These are phyloP conservation scores for Onygenales sp. DNA, from an alignment of 2,329 filamentous ascomycete genomes.

Conservation along the genomic window DNA sequence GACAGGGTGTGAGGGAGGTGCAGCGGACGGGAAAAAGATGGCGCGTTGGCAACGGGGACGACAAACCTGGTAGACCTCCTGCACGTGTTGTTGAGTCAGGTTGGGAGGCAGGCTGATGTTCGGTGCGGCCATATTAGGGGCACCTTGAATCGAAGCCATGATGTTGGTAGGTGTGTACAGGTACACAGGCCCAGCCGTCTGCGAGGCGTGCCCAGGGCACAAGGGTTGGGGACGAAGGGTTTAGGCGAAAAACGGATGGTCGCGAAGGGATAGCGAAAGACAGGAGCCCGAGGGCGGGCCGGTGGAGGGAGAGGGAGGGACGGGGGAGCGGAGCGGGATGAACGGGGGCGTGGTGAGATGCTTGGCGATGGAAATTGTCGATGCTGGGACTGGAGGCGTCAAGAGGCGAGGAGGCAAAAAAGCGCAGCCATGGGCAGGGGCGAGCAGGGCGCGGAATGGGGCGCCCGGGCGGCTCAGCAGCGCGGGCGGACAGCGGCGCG, in stretches of 20 bases:
- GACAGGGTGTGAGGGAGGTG: not conserved
- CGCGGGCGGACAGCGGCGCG: constrained; percentile 17
- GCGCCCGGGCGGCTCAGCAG: not conserved
- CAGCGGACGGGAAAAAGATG: constrained; percentile 2
- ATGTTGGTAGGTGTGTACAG: constrained; percentile 14
- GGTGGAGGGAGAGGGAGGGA: constrained; percentile 10
- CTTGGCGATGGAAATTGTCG: not conserved
- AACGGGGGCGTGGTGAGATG: not conserved
- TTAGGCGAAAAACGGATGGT: not conserved
- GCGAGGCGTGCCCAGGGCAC: not conserved
- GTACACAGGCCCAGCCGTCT: not conserved
- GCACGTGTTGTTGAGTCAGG: constrained; percentile 66
- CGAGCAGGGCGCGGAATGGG: not conserved
- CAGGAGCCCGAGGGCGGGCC: constrained; percentile 1
- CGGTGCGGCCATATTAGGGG: constrained; percentile 58
- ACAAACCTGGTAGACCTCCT: constrained; percentile 54
- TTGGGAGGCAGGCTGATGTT: constrained; percentile 54
- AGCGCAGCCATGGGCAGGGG: not conserved
- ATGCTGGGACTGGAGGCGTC: constrained; percentile 17
- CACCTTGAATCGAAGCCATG: constrained; percentile 75
- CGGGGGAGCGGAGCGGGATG: constrained; percentile 10
- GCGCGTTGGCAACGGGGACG: constrained; percentile 6
- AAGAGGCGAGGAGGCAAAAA: constrained; percentile 13
- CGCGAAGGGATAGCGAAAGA: constrained; percentile 5
- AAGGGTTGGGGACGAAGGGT: not conserved